Evolutionary conservation across 495 filamentous ascomycete species (phyloP).

Genomic region (Platismatia glauca): DNA sequence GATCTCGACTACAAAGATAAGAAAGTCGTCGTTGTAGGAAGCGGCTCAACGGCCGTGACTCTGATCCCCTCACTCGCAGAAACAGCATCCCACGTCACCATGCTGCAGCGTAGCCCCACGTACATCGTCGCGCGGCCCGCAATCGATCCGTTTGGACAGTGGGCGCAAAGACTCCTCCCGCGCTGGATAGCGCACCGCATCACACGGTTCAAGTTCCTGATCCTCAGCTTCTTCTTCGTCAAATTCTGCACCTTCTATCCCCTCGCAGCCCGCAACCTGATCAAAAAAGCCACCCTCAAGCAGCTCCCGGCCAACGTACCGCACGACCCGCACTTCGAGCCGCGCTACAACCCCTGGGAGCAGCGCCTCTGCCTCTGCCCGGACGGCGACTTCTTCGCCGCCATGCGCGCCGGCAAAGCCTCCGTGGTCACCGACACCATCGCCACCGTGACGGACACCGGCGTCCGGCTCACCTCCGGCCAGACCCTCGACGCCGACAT

Average conservation of each 20-base stretch:
- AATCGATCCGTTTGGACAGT: neutral
- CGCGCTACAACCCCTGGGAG: conserved; percentile 13
- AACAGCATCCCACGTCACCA: conserved; percentile 10
- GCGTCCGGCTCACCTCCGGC: conserved; percentile 4
- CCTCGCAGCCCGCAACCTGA: neutral
- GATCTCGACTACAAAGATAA: conserved; percentile 4
- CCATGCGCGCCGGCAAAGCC: conserved; percentile 12
- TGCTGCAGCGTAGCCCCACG: conserved; percentile 10
- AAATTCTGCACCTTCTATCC: conserved; percentile 3
- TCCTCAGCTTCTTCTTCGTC: neutral
- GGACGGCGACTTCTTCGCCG: conserved; percentile 7
- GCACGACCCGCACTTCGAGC: conserved; percentile 6
- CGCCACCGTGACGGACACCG: neutral
- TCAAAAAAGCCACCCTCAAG: conserved; percentile 1
- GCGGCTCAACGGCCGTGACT: conserved; percentile 10
- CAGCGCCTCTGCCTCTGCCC: conserved; percentile 10
- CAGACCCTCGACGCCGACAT: conserved; percentile 2
- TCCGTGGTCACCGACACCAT: conserved; percentile 12
- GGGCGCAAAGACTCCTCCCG: neutral
- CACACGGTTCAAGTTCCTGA: neutral
- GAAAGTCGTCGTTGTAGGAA: conserved; percentile 9
- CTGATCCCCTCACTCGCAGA: conserved; percentile 6
- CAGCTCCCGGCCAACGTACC: conserved; percentile 4
- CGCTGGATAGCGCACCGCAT: neutral
- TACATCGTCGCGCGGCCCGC: conserved; percentile 2